phyloP scores from a whole-genome alignment of 2,329 filamentous ascomycete genomes.

The Penicillium sp. region DNA sequence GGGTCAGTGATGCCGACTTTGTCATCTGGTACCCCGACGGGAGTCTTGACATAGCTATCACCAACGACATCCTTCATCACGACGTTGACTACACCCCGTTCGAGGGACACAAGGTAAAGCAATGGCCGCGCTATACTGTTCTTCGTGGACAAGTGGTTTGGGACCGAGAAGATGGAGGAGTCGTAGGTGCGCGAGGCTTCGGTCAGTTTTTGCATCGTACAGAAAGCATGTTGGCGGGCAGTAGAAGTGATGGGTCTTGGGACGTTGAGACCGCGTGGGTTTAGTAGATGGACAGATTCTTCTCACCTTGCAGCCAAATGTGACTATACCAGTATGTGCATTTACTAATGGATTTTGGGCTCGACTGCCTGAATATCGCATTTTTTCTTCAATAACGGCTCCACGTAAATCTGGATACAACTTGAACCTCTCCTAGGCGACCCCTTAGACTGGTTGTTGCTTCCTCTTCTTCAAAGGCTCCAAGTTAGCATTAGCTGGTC shows the following conservation, averaged over 20 bases:
- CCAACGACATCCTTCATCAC: slow-evolving; percentile 31
- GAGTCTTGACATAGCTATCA: slow-evolving; percentile 23
- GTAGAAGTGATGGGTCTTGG: background rate
- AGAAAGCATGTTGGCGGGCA: background rate
- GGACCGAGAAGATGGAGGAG: slow-evolving; percentile 1
- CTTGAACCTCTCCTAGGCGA: no score
- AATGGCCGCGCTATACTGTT: slow-evolving; percentile 32
- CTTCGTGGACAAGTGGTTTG: slow-evolving; percentile 29
- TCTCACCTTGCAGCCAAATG: no score
- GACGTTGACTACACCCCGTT: slow-evolving; percentile 32
- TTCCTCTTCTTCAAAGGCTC: no score
- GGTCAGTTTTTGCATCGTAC: background rate
- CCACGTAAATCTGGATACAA: no score
- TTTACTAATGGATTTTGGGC: no score
- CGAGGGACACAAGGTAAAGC: slow-evolving; percentile 26
- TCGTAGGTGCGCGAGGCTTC: background rate
- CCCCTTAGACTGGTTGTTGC: no score
- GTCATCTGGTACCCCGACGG: slow-evolving; percentile 26
- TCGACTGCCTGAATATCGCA: no score
- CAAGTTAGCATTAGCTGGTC: no score
- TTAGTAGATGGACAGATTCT: background rate
- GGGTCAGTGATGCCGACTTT: slow-evolving; percentile 37
- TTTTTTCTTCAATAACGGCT: no score
- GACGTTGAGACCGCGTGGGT: background rate
- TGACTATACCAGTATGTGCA: no score